Base-by-base conservation (phyloP, 2,329 filamentous ascomycete genomes). In the Hymenoscyphus repandus region DNA sequence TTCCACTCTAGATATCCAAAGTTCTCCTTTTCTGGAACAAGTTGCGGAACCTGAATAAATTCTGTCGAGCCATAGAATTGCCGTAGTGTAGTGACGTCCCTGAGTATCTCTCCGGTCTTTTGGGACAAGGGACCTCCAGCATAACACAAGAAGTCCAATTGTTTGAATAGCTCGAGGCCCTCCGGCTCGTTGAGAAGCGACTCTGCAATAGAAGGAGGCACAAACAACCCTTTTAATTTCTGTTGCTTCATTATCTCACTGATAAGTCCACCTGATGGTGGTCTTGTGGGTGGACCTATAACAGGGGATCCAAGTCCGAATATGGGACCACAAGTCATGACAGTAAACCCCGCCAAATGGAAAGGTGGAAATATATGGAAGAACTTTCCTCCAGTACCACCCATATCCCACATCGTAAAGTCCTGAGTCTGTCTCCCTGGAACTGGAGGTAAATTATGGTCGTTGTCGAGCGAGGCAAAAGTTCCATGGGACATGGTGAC, bases 1-100 rank as follows among this genome's bases (percentile, higher is more conserved):
- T 47, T 39, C 34, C 18, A 47, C 32, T 47, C 18, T 18, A 47
- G 34, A 18, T 47, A 47, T 11, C 34, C 34, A 48, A 48, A 54
- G 38, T 49, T 38, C 15, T 51, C 49, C 30, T 37, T 37, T 10
- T 30, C 27, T n/a, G 51, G 51, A 32, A 47, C 27, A 2, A 53
- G 22, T 36, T 53, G 51, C 15, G 30, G 51, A 10, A 47, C 34
- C 17, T 50, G 47, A 33, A 42, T 32, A 11, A 36, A 37, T 31
- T 50, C 51, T 9, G 51, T 53, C 6, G 47, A 50, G 18, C 51
- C 47, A 15, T 53, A 53, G 6, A 53, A 32, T 11, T 31, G 45
- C 13, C 22, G 18, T 5, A 53, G 47, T 6, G 31, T 40, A 10
- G 51, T 53, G 22, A 39, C 31, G 12, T 53, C 18, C 2, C 41